phyloP scores from a whole-genome alignment of 495 filamentous ascomycete species.

The Lasiosphaeriaceae sp. region DNA sequence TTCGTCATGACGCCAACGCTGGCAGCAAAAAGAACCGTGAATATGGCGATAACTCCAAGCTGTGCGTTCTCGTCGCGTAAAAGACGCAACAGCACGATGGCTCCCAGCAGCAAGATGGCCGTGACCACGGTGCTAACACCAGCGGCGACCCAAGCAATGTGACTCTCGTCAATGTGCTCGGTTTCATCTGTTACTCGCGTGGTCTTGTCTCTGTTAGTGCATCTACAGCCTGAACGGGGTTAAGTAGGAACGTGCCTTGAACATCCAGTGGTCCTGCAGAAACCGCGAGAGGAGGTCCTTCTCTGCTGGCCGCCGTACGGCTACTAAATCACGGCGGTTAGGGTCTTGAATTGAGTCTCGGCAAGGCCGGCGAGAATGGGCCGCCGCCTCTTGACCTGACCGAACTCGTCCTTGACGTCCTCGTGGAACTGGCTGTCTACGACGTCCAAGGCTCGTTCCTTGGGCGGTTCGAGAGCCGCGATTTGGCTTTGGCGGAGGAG shows the following conservation, averaged over 20 bases:
- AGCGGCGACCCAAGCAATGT: background rate
- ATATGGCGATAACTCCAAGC: conserved; percentile 26
- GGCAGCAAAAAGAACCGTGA: conserved; percentile 27
- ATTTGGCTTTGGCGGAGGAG: background rate
- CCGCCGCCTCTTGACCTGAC: background rate
- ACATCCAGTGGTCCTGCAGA: conserved; percentile 1
- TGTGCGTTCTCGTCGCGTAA: conserved; percentile 4
- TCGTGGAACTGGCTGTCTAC: background rate
- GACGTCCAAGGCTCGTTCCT: background rate
- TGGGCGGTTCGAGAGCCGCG: background rate
- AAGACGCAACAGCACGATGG: conserved; percentile 23
- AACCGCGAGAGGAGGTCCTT: conserved; percentile 1
- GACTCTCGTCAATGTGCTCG: conserved; percentile 1
- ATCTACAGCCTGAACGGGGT: too few species aligned
- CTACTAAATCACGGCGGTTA: background rate
- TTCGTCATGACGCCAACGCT: conserved; percentile 31
- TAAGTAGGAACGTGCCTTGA: background rate
- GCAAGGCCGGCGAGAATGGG: background rate
- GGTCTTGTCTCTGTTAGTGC: background rate
- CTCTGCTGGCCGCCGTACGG: background rate
- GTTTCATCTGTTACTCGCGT: background rate
- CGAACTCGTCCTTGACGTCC: background rate
- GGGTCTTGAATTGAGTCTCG: background rate
- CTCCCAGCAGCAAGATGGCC: conserved; percentile 25
- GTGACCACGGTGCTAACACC: conserved; percentile 15